Base-by-base conservation (phyloP, 257 asterid genomes). In the Solanum lignicaule region DNA sequence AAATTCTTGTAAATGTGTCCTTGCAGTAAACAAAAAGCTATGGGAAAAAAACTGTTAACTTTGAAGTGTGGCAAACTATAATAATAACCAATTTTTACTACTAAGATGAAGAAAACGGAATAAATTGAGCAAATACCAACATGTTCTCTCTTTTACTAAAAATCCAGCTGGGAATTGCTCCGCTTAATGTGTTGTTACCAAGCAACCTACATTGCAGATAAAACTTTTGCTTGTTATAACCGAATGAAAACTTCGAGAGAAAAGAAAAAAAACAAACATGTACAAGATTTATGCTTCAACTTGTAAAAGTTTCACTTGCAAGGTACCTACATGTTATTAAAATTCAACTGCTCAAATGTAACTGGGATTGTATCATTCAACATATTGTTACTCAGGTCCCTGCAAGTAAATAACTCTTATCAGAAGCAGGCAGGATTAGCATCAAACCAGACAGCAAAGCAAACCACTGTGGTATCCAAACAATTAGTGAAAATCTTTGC, bases 351-450 rank as follows among this genome's bases (percentile, higher is more conserved):
- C 85, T 85, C 87, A 33, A 95, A 79, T 27, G 52, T 72, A 86
- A 9, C 39, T 36, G 95, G 95, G 87, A 97, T 94, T 79, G 39
- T 87, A 71, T 95, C 96, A 87, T 74, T 92, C 93, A 96, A 86
- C 92, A 72, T 90, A 92, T 96, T 96, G 93, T 91, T 94, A 89
- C 96, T 95, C 87, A 97, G 94, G 88, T 97, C 99, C 48, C 99
- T 97, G 95, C 89, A 90, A 33, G 89, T 71, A 71, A 83, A 81
- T 16, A 41, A 81, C 72, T 73, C 41, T 20, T 82, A 88, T 83
- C 11, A 83, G 86, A 73, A 73, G 76, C 15, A 48, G 71, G 38
- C 46, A 71, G 33, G 55, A 58, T 78, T 15, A 72, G 33, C n/a
- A 39, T 82, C 33, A 76, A 62, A 15, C 25, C 16, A 84, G 73